Conservation (phyloP, 2,329 filamentous ascomycete species). For the Elsinoe arachidis region DNA sequence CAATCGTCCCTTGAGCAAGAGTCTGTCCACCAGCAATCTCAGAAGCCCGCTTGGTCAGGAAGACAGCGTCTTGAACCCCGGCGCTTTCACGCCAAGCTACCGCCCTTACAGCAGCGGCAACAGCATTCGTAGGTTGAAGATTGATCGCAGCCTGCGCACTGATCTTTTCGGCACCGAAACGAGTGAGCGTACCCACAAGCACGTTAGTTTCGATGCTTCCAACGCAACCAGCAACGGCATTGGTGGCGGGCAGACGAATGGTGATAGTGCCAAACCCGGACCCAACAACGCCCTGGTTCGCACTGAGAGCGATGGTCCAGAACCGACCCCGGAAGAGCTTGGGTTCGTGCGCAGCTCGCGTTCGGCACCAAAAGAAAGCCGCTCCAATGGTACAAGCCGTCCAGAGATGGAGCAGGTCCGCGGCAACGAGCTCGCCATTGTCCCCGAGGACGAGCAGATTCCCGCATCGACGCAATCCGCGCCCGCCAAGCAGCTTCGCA, state of each 20-base stretch:
- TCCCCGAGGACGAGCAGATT: conserved; percentile 57
- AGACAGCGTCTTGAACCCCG: conserved; percentile 77
- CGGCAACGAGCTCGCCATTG: conserved; percentile 67
- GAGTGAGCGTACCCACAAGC: conserved; percentile 53
- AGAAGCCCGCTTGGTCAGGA: conserved; percentile 72
- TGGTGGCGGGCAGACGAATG: conserved; percentile 27
- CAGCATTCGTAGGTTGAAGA: conserved; percentile 82
- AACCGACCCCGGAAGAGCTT: conserved; percentile 50
- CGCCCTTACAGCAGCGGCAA: conserved; percentile 56
- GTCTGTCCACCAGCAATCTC: conserved; percentile 78
- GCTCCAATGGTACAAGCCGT: conserved; percentile 32
- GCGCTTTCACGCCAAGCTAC: conserved; percentile 57
- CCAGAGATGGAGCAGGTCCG: conserved; percentile 60
- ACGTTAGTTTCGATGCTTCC: conserved; percentile 81
- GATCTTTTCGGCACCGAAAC: conserved; percentile 47
- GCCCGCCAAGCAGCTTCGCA: conserved; percentile 12
- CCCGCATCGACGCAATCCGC: conserved; percentile 19
- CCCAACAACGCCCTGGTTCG: conserved; percentile 44
- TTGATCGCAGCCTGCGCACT: conserved; percentile 76
- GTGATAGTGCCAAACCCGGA: conserved; percentile 31
- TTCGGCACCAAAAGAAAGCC: conserved; percentile 24
- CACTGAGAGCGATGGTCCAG: conserved; percentile 38
- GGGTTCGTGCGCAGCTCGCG: conserved; percentile 50
- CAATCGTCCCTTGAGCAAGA: conserved; percentile 68
- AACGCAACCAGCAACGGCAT: conserved; percentile 14